Base-by-base conservation (phyloP, 1,284 basidiomycete species). In the Porodaedalea pini region DNA sequence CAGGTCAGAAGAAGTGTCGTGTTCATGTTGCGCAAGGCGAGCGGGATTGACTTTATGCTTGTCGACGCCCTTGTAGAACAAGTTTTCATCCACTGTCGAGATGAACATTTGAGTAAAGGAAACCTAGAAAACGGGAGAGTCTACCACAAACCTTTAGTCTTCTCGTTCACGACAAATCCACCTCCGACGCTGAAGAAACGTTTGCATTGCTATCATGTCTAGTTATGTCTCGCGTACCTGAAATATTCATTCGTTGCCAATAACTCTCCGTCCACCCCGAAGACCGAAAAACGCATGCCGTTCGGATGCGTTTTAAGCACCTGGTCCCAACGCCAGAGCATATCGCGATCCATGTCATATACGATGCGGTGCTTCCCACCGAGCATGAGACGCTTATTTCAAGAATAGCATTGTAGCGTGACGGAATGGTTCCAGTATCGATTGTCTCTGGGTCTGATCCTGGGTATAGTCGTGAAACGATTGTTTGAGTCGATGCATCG, bases 161-260 rank as follows among this genome's bases (percentile, higher is more conserved):
- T 90, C 29, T 92, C 90, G 63, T 94, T 94, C 17, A 93, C 91
- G 10, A 94, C 92, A 65, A 95, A 95, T 2, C 92, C 93, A 51
- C 92, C 93, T 2, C 92, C 92, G 49, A 95, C 90, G 58, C 87
- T 89, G 51, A 10, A 25, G 25, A 21, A 8, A 41, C 7, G 49
- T 58, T 34, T 25, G 8, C 32, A n/a, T 13, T 25, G 10, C 23
- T 27, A 51, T 21, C 25, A 15, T 3, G 48, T 37, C 39, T 8
- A 39, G 52, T 47, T 25, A n/a, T 27, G 52, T 36, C 31, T 41
- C 23, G n/a, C 29, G 27, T 39, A 81, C 81, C 81, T 85, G 67
- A 93, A 98, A 68, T 96, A 98, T 68, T 95, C 92, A 66, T 98
- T 98, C 11, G 92, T 96, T 0, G 95, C 95, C 54, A 98, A 76